Conservation (phyloP, 345 rosid species). For the Cardamine occulta region DNA sequence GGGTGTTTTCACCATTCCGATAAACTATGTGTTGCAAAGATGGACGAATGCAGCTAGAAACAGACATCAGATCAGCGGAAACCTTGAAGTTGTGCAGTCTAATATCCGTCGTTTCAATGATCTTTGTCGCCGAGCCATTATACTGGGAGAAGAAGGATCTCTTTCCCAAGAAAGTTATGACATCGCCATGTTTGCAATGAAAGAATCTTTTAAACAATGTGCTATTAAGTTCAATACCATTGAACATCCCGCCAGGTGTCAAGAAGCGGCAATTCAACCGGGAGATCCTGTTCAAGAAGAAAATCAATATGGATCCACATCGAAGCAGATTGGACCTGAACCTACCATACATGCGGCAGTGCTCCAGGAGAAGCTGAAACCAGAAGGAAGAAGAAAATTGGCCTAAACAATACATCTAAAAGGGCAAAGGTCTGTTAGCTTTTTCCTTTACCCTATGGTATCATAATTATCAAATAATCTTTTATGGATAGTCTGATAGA, state of each 20-base stretch:
- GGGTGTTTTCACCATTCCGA: constrained; percentile 82
- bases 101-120: constrained; percentile 83
- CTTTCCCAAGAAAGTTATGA: constrained; percentile 85
- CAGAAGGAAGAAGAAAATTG: constrained; percentile 52
- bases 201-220: constrained; percentile 81
- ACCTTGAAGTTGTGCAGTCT: constrained; percentile 66
- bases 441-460: neutral
- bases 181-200: constrained; percentile 64
- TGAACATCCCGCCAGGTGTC: constrained; percentile 48
- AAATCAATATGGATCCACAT: constrained; percentile 48
- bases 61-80: constrained; percentile 63
- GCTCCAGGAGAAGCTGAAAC: constrained; percentile 50
- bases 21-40: constrained; percentile 76
- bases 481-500: neutral
- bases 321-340: constrained; percentile 48
- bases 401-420: constrained; percentile 46
- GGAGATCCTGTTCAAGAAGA: constrained; percentile 52
- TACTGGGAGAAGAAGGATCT: constrained; percentile 96
- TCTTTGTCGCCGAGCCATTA: constrained; percentile 85
- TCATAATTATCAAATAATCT: neutral
- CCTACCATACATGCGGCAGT: constrained; percentile 42
- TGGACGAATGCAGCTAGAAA: constrained; percentile 95
- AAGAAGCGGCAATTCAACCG: constrained; percentile 42
- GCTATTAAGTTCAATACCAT: constrained; percentile 47
- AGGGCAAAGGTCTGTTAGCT: constrained; percentile 66